These are phyloP conservation scores for Entomortierella chlamydospora DNA, from an alignment of 192 early-diverging fungal species.

Conservation along the genomic window DNA sequence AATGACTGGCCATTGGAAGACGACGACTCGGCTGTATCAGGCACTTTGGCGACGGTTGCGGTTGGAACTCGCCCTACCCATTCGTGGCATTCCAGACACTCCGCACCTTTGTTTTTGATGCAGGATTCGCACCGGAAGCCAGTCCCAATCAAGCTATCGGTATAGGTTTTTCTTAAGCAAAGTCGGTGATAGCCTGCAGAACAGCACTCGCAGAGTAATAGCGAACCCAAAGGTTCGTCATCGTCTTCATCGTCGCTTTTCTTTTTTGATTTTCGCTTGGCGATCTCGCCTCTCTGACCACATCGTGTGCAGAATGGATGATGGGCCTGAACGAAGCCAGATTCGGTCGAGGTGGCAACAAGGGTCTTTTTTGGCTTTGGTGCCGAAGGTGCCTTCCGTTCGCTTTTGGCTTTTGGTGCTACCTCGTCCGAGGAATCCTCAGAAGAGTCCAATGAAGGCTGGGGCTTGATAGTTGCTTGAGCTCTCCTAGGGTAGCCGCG, in stretches of 20 bases:
- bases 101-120: constrained; percentile 44
- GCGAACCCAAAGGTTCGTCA: constrained; percentile 41
- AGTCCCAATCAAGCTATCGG: constrained; percentile 28
- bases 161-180: constrained; percentile 40
- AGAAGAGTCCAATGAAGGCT: constrained; percentile 25
- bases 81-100: constrained; percentile 47
- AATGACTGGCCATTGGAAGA: not conserved
- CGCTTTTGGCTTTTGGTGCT: constrained; percentile 15
- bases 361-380: constrained; percentile 40
- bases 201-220: constrained; percentile 55
- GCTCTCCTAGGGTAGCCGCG: constrained; percentile 41
- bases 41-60: not conserved
- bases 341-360: constrained; percentile 37
- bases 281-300: constrained; percentile 42
- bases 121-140: constrained; percentile 53
- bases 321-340: constrained; percentile 44
- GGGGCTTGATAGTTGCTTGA: constrained; percentile 15
- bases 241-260: constrained; percentile 53
- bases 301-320: constrained; percentile 49
- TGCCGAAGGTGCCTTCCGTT: constrained; percentile 24
- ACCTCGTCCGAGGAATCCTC: constrained; percentile 44
- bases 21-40: not conserved
- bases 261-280: constrained; percentile 50
- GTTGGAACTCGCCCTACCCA: constrained; percentile 25
- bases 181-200: constrained; percentile 42